These are phyloP conservation scores for Penicillium janthinellum DNA, from an alignment of 2,329 filamentous ascomycete genomes.

Conservation along the genomic window DNA sequence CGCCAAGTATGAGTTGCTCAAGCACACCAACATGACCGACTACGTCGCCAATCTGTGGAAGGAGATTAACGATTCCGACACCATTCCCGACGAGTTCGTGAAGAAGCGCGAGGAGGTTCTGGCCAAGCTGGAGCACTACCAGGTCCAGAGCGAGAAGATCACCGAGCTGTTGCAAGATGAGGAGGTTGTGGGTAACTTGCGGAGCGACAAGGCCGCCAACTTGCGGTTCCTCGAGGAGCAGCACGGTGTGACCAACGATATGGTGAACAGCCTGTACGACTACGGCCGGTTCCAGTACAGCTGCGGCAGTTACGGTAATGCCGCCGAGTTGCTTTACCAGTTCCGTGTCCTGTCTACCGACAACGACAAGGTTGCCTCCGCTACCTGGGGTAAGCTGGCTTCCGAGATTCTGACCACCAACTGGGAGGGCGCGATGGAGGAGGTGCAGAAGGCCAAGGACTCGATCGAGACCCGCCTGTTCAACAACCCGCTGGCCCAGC, in stretches of 20 bases:
- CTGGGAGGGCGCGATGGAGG: constrained; percentile 92
- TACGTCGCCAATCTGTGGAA: constrained; percentile 91
- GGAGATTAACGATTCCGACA: constrained; percentile 78
- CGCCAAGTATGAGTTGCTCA: constrained; percentile 90
- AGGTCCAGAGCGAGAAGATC: constrained; percentile 87
- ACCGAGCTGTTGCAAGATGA: constrained; percentile 82
- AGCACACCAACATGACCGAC: constrained; percentile 98
- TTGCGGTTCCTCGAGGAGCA: constrained; percentile 97
- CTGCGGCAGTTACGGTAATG: constrained; percentile 88
- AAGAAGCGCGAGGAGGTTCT: constrained; percentile 89
- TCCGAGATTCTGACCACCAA: constrained; percentile 92
- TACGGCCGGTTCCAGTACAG: constrained; percentile 98
- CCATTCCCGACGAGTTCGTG: constrained; percentile 80
- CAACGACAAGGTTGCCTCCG: constrained; percentile 93
- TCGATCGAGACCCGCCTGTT: constrained; percentile 92
- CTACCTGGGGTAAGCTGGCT: constrained; percentile 97
- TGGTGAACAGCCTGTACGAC: constrained; percentile 94
- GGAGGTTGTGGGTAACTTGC: constrained; percentile 84
- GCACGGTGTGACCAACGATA: constrained; percentile 89
- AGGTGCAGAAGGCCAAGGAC: constrained; percentile 87
- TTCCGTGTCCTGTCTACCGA: constrained; percentile 98
- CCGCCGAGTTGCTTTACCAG: constrained; percentile 91
- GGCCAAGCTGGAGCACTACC: constrained; percentile 76
- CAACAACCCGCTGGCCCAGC: constrained; percentile 92
- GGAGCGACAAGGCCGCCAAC: constrained; percentile 98